phyloP scores from a whole-genome alignment of 768 basidiomycete genomes.

The Inosperma sp. region DNA sequence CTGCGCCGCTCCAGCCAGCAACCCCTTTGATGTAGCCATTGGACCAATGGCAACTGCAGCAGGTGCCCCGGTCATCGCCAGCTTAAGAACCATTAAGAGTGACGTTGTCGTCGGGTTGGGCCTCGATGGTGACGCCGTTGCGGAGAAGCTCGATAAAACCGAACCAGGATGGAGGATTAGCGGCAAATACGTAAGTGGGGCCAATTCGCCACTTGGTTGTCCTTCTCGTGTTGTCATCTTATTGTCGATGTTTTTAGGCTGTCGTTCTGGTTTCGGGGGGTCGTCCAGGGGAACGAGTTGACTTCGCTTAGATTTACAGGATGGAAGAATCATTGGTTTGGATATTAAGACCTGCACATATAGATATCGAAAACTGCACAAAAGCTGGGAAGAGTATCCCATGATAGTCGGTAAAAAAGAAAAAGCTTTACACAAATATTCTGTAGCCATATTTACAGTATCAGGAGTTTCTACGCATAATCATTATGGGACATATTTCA shows the following conservation, averaged over 20 bases:
- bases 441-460: too few species aligned
- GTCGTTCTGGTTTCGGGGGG: slow-evolving; percentile 85
- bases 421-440: too few species aligned
- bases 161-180: slow-evolving; percentile 97
- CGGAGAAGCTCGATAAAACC: slow-evolving; percentile 74
- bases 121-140: slow-evolving; percentile 58
- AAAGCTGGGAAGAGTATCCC: too few species aligned
- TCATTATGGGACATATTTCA: too few species aligned
- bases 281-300: slow-evolving; percentile 82
- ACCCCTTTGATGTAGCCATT: slow-evolving; percentile 86
- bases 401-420: too few species aligned
- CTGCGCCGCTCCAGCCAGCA: slow-evolving; percentile 79
- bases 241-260: slow-evolving; percentile 46
- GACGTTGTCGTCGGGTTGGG: slow-evolving; percentile 91
- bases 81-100: slow-evolving; percentile 88
- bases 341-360: background rate
- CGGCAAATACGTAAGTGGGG: slow-evolving; percentile 81
- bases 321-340: background rate
- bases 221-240: background rate
- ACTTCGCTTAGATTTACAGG: slow-evolving; percentile 44
- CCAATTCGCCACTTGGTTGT: too few species aligned
- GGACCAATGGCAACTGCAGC: slow-evolving; percentile 87
- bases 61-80: slow-evolving; percentile 83
- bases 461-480: too few species aligned
- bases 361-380: too few species aligned